phyloP scores from a whole-genome alignment of 1,284 basidiomycete species.

The Mrakiaceae sp. region DNA sequence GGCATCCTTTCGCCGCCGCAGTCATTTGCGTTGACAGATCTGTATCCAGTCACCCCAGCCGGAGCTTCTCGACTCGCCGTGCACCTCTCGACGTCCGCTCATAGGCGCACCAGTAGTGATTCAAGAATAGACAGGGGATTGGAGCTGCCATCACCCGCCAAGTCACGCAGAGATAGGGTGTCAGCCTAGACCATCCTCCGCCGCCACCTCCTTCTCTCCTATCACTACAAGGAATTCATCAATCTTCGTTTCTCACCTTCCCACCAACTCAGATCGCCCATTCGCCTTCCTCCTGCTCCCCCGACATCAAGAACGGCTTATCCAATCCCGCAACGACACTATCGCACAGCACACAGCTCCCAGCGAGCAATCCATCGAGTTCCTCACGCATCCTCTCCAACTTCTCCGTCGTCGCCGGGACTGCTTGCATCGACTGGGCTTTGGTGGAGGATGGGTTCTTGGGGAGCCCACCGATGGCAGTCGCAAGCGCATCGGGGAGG shows the following conservation, averaged over 20 bases:
- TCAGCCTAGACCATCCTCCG: no score
- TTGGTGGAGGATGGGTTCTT: not conserved
- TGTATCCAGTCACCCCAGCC: no score
- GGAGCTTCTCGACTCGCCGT: no score
- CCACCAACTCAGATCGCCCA: constrained; percentile 53
- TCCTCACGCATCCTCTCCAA: constrained; percentile 60
- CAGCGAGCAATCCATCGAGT: constrained; percentile 74
- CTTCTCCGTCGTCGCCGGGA: constrained; percentile 38
- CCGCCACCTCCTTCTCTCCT: no score
- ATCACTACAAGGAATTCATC: no score
- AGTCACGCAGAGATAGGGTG: no score
- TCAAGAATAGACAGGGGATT: no score
- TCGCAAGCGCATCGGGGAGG: constrained; percentile 79
- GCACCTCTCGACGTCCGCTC: no score
- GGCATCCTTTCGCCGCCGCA: no score
- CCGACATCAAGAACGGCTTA: constrained; percentile 67
- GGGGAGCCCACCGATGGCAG: constrained; percentile 50
- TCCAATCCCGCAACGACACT: constrained; percentile 69
- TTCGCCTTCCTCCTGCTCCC: constrained; percentile 59
- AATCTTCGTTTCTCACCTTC: not conserved
- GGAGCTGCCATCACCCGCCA: no score
- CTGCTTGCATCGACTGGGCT: constrained; percentile 32
- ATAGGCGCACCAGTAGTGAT: no score
- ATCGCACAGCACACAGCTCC: constrained; percentile 82
- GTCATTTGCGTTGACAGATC: no score